Evolutionary conservation across 495 filamentous ascomycete species (phyloP).

Genomic region (Letharia columbiana): DNA sequence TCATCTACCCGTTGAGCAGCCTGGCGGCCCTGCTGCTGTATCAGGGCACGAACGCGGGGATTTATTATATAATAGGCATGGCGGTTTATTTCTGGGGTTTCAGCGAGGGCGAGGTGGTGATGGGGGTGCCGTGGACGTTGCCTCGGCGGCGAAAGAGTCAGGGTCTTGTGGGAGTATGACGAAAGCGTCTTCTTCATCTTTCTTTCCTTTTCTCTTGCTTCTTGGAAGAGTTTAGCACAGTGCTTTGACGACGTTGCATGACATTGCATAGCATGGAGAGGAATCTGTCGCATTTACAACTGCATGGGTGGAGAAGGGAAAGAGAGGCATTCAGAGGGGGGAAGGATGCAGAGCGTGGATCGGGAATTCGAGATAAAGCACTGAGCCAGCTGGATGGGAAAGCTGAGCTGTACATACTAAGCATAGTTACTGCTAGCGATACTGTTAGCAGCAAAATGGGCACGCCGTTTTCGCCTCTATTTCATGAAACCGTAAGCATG

Average conservation of each 20-base stretch:
- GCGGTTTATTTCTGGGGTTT: slow-evolving; percentile 94
- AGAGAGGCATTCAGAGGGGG: neutral
- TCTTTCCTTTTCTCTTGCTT: neutral
- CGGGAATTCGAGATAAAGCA: neutral
- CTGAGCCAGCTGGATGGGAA: slow-evolving; percentile 4
- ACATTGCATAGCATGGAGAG: neutral
- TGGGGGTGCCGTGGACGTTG: slow-evolving; percentile 50
- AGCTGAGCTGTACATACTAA: slow-evolving; percentile 8
- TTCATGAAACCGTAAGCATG: neutral
- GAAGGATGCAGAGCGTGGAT: neutral
- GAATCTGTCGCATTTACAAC: neutral
- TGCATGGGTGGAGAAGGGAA: neutral
- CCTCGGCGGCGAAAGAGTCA: slow-evolving; percentile 34
- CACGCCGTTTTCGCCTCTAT: slow-evolving; percentile 5
- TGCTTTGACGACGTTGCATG: neutral
- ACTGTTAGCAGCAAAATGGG: neutral
- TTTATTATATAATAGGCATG: slow-evolving; percentile 87
- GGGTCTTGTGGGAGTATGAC: slow-evolving; percentile 11
- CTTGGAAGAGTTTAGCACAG: neutral
- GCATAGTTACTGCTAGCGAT: neutral
- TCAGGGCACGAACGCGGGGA: slow-evolving; percentile 81
- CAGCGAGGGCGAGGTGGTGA: slow-evolving; percentile 88
- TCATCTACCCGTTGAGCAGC: slow-evolving; percentile 74
- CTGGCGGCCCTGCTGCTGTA: slow-evolving; percentile 72
- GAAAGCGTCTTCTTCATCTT: neutral